phyloP scores from a whole-genome alignment of 441 rosid genomes.

The Lepidium campestre region DNA sequence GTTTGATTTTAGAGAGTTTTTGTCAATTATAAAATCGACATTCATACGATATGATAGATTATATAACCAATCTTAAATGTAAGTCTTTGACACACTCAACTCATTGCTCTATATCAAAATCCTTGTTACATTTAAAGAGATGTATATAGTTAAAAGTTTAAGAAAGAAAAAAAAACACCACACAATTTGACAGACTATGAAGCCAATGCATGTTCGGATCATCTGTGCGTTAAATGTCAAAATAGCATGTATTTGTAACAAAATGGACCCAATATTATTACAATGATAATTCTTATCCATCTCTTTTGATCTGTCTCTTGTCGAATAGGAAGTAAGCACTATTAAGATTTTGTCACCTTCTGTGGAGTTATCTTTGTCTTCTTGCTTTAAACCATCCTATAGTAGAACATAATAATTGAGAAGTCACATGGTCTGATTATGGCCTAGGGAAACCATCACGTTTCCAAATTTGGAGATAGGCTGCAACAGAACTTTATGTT shows the following conservation, averaged over 20 bases:
- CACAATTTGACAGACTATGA: slow-evolving; percentile 12
- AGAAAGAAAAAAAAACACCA: neutral
- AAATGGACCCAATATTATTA: slow-evolving; percentile 25
- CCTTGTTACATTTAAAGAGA: neutral
- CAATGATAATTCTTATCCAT: slow-evolving; percentile 29
- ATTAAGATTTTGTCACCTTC: slow-evolving; percentile 29
- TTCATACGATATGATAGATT: too few species aligned
- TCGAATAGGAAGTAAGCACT: slow-evolving; percentile 32
- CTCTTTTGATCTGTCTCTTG: slow-evolving; percentile 33
- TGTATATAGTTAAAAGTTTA: neutral
- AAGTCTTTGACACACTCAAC: neutral
- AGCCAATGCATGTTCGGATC: slow-evolving; percentile 9
- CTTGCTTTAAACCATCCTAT: slow-evolving; percentile 24
- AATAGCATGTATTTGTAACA: neutral
- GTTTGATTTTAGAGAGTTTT: too few species aligned
- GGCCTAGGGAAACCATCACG: slow-evolving; percentile 31
- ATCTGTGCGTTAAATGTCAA: slow-evolving; percentile 10
- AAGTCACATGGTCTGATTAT: slow-evolving; percentile 28
- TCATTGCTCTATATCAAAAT: neutral
- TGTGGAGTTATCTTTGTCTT: slow-evolving; percentile 27
- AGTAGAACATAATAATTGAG: slow-evolving; percentile 29
- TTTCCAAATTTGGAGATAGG: slow-evolving; percentile 22
- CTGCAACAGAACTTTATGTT: slow-evolving; percentile 21
- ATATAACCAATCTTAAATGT: too few species aligned
- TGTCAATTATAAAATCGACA: too few species aligned